Evolutionary conservation across 1,284 basidiomycete species (phyloP).

Genomic region (Boletellus deceptivus): DNA sequence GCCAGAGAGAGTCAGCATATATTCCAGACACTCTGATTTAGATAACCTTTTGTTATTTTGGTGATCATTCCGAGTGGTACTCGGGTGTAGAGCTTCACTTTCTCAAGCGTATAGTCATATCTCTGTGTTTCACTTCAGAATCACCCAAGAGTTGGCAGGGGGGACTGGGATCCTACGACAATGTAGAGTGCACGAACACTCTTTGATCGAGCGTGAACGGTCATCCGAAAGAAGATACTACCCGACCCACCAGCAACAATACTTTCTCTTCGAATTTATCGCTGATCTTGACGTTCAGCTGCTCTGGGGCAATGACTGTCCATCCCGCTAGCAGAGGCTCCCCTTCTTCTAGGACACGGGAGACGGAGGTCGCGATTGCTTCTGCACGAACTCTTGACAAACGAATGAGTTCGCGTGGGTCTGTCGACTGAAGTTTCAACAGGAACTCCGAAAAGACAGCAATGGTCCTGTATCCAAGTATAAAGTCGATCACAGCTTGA

Average conservation of each 20-base stretch:
- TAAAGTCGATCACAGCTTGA: constrained; percentile 91
- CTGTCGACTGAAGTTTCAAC: constrained; percentile 80
- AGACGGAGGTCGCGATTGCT: constrained; percentile 85
- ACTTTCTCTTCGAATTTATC: constrained; percentile 92
- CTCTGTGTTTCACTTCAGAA: constrained; percentile 46
- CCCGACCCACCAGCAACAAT: constrained; percentile 69
- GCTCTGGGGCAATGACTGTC: constrained; percentile 87
- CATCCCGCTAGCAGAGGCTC: constrained; percentile 84
- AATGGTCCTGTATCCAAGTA: constrained; percentile 82
- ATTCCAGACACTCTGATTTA: neutral
- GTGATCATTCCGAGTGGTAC: constrained; percentile 83
- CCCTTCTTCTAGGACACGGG: constrained; percentile 77
- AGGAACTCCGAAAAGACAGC: constrained; percentile 92
- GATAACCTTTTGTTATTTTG: constrained; percentile 77
- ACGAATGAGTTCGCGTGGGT: constrained; percentile 85
- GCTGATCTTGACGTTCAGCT: constrained; percentile 68
- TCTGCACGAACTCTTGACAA: constrained; percentile 86
- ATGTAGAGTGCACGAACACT: constrained; percentile 66
- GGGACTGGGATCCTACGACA: constrained; percentile 42
- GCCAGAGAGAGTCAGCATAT: neutral
- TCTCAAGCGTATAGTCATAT: constrained; percentile 90
- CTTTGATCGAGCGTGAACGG: constrained; percentile 34
- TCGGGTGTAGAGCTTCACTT: constrained; percentile 86
- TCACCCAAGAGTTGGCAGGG: neutral
- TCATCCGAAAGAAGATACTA: constrained; percentile 2